A percentile compares a stretch with the other conserved stretches of the same genome.
Evolutionary conservation across 805 yeast genomes (phyloP).

Genomic region (Ogataea henricii): DNA sequence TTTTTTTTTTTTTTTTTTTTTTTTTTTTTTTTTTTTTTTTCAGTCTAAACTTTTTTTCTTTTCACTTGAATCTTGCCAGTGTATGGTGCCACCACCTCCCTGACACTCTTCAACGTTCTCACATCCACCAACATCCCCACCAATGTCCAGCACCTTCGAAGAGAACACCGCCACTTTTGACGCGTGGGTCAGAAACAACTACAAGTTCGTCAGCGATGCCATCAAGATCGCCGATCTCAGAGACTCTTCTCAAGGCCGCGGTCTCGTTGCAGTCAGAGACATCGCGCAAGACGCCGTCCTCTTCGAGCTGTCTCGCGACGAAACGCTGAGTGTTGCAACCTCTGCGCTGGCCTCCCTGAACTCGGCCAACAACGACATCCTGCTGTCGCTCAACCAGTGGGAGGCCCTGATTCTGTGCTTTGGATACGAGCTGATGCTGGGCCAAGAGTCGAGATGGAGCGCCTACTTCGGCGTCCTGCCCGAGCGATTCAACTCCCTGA

Average conservation of each 20-base stretch:
- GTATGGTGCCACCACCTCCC: no score
- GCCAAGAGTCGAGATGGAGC: constrained; percentile 58
- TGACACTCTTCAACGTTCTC: no score
- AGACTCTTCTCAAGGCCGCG: constrained; percentile 68
- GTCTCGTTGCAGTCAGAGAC: constrained; percentile 63
- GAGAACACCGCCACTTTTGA: constrained; percentile 43
- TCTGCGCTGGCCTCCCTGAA: constrained; percentile 43
- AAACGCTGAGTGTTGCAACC: constrained; percentile 61
- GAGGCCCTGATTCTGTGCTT: constrained; percentile 70
- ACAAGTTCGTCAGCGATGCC: constrained; percentile 54
- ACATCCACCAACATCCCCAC: background rate
- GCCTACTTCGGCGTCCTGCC: constrained; percentile 78
- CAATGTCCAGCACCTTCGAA: constrained; percentile 11
- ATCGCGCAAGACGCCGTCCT: constrained; percentile 64
- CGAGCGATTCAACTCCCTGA: constrained; percentile 58
- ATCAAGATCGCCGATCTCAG: constrained; percentile 65
- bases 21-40: background rate
- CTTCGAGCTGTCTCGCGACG: constrained; percentile 65
- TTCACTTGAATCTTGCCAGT: no score
- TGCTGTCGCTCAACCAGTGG: constrained; percentile 66
- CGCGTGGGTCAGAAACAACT: constrained; percentile 46
- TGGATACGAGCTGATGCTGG: constrained; percentile 56
- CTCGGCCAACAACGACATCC: constrained; percentile 37
- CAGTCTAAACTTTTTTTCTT: background rate
- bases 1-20: no score